Percentiles rank a stretch among this genome's conserved stretches.
Evolutionary conservation across 148 eudicot genomes (phyloP).

Genomic region (Vaccinium macrocarpon): DNA sequence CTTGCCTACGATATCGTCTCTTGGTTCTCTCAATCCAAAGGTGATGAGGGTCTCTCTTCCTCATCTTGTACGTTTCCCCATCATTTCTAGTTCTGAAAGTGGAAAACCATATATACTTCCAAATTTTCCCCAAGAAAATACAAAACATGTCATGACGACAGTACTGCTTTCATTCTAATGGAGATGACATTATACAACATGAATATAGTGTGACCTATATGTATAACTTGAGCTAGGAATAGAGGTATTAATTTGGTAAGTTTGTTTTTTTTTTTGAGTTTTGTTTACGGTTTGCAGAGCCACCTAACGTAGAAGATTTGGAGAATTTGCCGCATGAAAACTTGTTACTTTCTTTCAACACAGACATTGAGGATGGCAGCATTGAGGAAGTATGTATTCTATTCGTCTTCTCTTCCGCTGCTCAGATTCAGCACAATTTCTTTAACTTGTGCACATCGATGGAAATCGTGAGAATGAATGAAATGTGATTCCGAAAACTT

Average conservation of each 20-base stretch:
- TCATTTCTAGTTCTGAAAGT: neutral
- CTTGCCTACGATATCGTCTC: slow-evolving; percentile 44
- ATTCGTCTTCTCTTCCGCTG: neutral
- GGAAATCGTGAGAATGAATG: too few species aligned
- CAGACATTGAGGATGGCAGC: slow-evolving; percentile 80
- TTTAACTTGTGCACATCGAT: neutral
- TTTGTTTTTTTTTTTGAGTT: neutral
- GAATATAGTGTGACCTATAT: neutral
- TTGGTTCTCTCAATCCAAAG: slow-evolving; percentile 47
- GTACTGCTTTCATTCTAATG: too few species aligned
- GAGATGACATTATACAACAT: too few species aligned
- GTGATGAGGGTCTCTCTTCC: slow-evolving; percentile 13
- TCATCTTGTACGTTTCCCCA: neutral
- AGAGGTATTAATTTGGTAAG: neutral
- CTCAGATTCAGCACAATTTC: neutral
- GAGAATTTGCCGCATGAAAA: slow-evolving; percentile 59
- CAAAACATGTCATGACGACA: neutral
- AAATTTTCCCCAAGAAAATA: neutral
- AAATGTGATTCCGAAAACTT: neutral
- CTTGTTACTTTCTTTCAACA: slow-evolving; percentile 65
- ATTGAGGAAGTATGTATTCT: slow-evolving; percentile 53
- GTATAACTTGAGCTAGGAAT: neutral
- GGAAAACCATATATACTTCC: neutral
- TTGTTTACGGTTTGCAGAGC: slow-evolving; percentile 21
- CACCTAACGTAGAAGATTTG: slow-evolving; percentile 40